phyloP scores from a whole-genome alignment of 768 basidiomycete genomes.

The Hypholoma fasciculare region DNA sequence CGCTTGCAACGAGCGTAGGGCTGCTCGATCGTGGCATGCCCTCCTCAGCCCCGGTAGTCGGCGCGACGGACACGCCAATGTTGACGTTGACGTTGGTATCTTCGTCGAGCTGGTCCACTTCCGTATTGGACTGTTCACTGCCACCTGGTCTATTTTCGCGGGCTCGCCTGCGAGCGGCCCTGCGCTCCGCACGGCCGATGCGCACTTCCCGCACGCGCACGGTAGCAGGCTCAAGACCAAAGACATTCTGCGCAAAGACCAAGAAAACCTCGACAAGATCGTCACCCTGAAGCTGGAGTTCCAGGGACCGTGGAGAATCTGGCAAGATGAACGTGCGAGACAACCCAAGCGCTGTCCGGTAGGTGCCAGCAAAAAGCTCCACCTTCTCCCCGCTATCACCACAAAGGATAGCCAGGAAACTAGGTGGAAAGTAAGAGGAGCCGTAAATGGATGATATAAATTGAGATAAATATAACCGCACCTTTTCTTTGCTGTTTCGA shows the following conservation, averaged over 20 bases:
- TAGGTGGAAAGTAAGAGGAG: conserved; percentile 26
- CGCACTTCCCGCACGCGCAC: conserved; percentile 93
- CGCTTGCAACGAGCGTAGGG: conserved; percentile 40
- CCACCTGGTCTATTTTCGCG: conserved; percentile 60
- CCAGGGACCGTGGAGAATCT: conserved; percentile 85
- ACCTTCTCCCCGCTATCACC: conserved; percentile 93
- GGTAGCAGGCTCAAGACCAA: conserved; percentile 90
- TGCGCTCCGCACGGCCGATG: conserved; percentile 83
- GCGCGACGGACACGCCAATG: conserved; percentile 58
- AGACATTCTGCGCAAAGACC: conserved; percentile 89
- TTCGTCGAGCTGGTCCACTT: conserved; percentile 52
- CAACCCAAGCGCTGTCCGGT: conserved; percentile 83
- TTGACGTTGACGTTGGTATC: conserved; percentile 61
- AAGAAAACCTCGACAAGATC: conserved; percentile 92
- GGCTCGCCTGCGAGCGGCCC: conserved; percentile 80
- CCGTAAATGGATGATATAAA: neutral
- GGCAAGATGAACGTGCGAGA: conserved; percentile 94
- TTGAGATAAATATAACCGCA: conserved; percentile 24
- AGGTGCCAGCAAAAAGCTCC: conserved; percentile 90
- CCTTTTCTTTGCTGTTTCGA: conserved; percentile 91
- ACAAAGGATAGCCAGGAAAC: conserved; percentile 91
- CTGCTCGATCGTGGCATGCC: conserved; percentile 29
- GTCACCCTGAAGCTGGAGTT: conserved; percentile 88
- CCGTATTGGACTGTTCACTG: conserved; percentile 37
- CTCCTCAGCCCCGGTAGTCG: conserved; percentile 34